Conservation (phyloP, 208 protist species). For the Leishmania amazonensis region DNA sequence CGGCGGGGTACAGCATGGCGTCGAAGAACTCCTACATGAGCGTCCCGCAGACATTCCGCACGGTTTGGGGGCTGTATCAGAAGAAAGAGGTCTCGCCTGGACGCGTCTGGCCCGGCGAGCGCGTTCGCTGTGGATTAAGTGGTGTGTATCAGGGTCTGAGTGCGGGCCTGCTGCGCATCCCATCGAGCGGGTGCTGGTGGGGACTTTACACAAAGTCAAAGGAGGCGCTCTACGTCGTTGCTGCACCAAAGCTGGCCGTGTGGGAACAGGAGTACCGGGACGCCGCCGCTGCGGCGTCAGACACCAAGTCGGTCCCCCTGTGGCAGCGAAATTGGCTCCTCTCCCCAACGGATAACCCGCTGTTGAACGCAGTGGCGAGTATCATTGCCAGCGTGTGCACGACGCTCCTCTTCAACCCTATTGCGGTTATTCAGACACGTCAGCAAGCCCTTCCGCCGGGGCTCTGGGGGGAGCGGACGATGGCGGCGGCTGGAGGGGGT, state of each 20-base stretch:
- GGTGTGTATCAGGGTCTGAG: conserved; percentile 75
- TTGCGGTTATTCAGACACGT: conserved; percentile 82
- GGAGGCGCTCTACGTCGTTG: conserved; percentile 58
- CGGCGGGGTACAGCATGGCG: conserved; percentile 76
- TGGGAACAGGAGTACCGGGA: conserved; percentile 45
- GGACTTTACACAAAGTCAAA: conserved; percentile 79
- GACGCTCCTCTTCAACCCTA: conserved; percentile 77
- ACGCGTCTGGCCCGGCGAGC: not conserved
- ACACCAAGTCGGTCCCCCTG: conserved; percentile 14
- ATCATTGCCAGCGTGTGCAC: conserved; percentile 68
- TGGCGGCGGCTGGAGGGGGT: not conserved
- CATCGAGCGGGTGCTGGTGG: conserved; percentile 87
- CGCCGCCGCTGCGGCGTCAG: not conserved
- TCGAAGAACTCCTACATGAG: conserved; percentile 49
- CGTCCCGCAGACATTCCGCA: conserved; percentile 38
- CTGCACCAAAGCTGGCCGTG: conserved; percentile 48
- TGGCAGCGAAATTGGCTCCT: conserved; percentile 75
- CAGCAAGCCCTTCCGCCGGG: conserved; percentile 65
- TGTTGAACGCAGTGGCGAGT: conserved; percentile 70
- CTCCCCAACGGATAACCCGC: conserved; percentile 80
- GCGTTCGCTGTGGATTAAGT: conserved; percentile 35
- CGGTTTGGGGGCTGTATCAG: conserved; percentile 62
- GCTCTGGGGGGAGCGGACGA: conserved; percentile 16
- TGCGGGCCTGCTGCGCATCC: conserved; percentile 68
- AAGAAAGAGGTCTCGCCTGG: not conserved